Base-by-base conservation (phyloP, 495 filamentous ascomycete genomes). In the Penicillium lagena region DNA sequence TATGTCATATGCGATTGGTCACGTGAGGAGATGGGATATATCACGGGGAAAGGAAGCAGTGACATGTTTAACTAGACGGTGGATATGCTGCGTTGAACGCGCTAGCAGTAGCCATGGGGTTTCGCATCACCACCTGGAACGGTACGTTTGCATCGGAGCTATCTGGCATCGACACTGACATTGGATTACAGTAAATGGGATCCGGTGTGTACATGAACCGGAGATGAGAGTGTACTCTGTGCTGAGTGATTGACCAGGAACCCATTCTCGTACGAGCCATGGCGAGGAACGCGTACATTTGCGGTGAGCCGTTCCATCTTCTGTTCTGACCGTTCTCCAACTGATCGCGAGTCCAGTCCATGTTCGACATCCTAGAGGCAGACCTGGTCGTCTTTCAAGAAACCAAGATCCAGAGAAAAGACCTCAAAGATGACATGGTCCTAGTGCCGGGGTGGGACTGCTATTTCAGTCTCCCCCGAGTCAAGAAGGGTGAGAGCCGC, bases 301-400 rank as follows among this genome's bases (percentile, higher is more conserved):
- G 81, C 81, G 60, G 83, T 88, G 56, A 44, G 66, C 8, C 35
- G 29, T 9, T 31, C n/a, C 15, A 39, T 37, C 27, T 29, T 9
- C 17, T 34, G 30, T 49, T 37, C 15, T 35, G 2, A 14, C 15
- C 22, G 22, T 22, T 12, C 7, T 34, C 2, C 12, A 8, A 35
- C 50, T 51, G 27, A 50, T 34, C 10, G 2, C 0, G 11, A 15
- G 22, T 22, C 22, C 42, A 89, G 77, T 80, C 81, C 45, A 98
- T 96, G 91, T 96, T 98, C 65, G 87, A 95, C 47, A 89, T 82
- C 33, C 79, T 98, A 14, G 86, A 91, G 59, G 87, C 91, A 36
- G 93, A 98, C 56, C 91, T 98, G 49, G 82, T 96, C 13, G 78
- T 96, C 50, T 86, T 97, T 67, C 93, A 98, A 60, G 93, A 98